Conservation (phyloP, 116 monocot genomes). For the Phalaenopsis hybrid region DNA sequence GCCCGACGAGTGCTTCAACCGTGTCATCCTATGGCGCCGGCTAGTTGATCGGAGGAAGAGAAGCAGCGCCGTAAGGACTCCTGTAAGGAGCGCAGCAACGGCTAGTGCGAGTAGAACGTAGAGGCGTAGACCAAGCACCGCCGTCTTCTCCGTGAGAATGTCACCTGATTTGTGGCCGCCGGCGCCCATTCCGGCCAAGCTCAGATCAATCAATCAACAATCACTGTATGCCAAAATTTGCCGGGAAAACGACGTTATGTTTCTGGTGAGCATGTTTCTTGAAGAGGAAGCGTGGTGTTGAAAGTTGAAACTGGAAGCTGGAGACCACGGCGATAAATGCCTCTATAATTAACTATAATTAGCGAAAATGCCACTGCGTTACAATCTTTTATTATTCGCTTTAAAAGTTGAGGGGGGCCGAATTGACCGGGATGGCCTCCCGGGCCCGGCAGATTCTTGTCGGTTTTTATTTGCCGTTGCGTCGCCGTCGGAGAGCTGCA, state of each 20-base stretch:
- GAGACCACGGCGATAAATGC: not conserved
- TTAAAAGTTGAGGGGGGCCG: not conserved
- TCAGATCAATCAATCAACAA: not conserved
- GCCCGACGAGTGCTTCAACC: conserved; percentile 3
- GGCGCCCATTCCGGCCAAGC: conserved; percentile 15
- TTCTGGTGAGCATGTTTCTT: not conserved
- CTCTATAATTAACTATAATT: not conserved
- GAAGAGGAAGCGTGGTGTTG: not conserved
- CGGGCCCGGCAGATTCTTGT: not conserved
- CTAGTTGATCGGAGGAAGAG: conserved; percentile 11
- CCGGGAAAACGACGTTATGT: conserved; percentile 19
- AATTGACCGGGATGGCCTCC: not conserved
- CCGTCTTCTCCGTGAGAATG: conserved; percentile 2
- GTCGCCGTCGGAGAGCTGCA: not conserved
- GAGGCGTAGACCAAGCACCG: conserved; percentile 17
- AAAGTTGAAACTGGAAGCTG: not conserved
- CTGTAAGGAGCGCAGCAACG: conserved; percentile 5
- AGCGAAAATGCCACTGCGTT: not conserved
- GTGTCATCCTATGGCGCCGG: not conserved
- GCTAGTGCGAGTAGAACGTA: conserved; percentile 15
- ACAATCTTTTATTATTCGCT: not conserved
- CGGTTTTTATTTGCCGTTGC: not conserved
- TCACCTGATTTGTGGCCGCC: not conserved
- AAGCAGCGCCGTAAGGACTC: conserved; percentile 7
- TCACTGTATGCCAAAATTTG: not conserved